These are phyloP conservation scores for Musa acuminata DNA, from an alignment of 176 grass and related monocot genomes.

Conservation along the genomic window DNA sequence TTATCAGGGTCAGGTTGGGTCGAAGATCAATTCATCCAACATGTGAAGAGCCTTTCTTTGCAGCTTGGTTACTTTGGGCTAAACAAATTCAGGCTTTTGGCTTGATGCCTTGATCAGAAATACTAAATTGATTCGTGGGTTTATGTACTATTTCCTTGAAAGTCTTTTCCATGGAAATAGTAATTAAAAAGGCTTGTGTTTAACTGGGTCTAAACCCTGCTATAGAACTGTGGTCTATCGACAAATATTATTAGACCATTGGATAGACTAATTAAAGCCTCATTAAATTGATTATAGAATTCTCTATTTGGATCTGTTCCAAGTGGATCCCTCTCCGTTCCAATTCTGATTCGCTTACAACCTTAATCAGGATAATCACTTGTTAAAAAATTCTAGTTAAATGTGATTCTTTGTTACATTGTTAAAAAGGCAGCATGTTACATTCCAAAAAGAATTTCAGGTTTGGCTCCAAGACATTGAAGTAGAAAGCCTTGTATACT, in stretches of 20 bases:
- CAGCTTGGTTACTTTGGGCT: neutral
- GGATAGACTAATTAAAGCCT: neutral
- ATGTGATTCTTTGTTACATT: neutral
- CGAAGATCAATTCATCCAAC: neutral
- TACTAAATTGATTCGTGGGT: neutral
- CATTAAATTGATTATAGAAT: neutral
- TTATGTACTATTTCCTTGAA: neutral
- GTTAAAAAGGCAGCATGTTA: neutral
- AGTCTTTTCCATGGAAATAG: neutral
- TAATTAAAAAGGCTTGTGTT: neutral
- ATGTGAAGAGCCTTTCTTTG: neutral
- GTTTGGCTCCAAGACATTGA: slow-evolving; percentile 58
- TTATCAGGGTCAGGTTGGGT: no score
- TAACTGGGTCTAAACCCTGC: neutral
- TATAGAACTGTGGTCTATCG: neutral
- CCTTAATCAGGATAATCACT: neutral
- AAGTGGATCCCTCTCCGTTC: neutral
- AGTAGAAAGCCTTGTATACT: slow-evolving; percentile 34
- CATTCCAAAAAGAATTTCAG: slow-evolving; percentile 24
- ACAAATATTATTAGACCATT: no score
- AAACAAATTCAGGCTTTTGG: neutral
- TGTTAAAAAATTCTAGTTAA: neutral
- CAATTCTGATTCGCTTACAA: neutral
- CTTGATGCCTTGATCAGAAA: neutral
- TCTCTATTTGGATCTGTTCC: neutral